Conservation (phyloP, 352 stramenopile species). For the Plasmopara halstedii region DNA sequence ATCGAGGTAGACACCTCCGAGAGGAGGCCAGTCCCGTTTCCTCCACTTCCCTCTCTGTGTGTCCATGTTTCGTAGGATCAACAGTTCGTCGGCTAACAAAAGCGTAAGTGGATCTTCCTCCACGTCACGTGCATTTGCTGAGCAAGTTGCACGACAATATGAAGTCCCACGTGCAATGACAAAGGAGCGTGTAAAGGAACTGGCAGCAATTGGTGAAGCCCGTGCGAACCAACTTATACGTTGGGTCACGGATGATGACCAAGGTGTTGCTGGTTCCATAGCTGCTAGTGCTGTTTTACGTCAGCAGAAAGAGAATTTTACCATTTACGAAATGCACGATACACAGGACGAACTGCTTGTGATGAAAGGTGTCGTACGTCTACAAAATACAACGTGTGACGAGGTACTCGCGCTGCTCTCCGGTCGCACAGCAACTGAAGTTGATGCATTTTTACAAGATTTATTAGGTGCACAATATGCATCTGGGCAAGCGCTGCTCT, state of each 20-base stretch:
- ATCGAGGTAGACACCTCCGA: background rate
- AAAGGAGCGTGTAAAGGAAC: constrained; percentile 26
- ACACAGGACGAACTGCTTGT: constrained; percentile 41
- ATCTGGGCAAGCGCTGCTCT: constrained; percentile 49
- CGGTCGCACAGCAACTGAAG: constrained; percentile 31
- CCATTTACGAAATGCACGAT: constrained; percentile 64
- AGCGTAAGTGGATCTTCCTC: constrained; percentile 7
- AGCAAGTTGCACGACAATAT: constrained; percentile 59
- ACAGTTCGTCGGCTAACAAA: constrained; percentile 21
- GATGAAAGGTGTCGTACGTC: constrained; percentile 60
- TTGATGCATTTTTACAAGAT: constrained; percentile 46
- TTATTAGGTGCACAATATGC: constrained; percentile 49
- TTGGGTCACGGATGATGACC: constrained; percentile 57
- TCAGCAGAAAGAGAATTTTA: constrained; percentile 74
- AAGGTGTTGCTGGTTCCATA: constrained; percentile 23
- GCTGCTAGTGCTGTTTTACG: constrained; percentile 35
- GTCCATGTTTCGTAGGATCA: constrained; percentile 31
- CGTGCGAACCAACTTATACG: constrained; percentile 57
- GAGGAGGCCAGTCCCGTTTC: constrained; percentile 14
- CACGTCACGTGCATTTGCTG: constrained; percentile 33
- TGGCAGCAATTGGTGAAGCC: constrained; percentile 38
- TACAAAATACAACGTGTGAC: constrained; percentile 61
- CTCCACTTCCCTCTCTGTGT: constrained; percentile 1
- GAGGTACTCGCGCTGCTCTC: constrained; percentile 62
- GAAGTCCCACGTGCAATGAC: constrained; percentile 39